These are phyloP conservation scores for Afroboletus lepidellus DNA, from an alignment of 1,284 basidiomycete species.

Conservation along the genomic window DNA sequence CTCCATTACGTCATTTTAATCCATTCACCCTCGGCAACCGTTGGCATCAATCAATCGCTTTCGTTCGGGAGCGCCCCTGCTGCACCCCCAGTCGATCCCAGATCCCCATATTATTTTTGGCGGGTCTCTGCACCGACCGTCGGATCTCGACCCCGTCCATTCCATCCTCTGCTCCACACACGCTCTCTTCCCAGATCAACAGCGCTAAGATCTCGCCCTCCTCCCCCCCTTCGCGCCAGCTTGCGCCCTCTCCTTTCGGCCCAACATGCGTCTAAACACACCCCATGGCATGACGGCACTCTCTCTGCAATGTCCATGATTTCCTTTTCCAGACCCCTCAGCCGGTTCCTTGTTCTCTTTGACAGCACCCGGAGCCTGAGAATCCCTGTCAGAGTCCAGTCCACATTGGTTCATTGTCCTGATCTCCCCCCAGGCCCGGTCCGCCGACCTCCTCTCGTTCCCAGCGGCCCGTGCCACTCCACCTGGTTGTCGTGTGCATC, in stretches of 20 bases:
- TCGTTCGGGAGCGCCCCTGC: constrained; percentile 16
- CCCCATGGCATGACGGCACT: constrained; percentile 13
- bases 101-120: background rate
- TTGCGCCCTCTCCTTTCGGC: constrained; percentile 15
- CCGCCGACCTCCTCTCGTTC: background rate
- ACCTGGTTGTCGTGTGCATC: constrained; percentile 1
- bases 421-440: constrained; percentile 8
- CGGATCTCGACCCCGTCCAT: background rate
- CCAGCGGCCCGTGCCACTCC: background rate
- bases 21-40: constrained; percentile 13
- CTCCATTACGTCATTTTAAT: constrained; percentile 20
- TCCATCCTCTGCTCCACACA: background rate
- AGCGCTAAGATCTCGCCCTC: background rate
- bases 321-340: constrained; percentile 14
- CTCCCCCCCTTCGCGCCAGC: too few species aligned
- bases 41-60: background rate
- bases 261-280: constrained; percentile 13
- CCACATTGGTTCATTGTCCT: background rate
- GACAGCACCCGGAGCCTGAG: constrained; percentile 13
- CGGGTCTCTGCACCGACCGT: background rate
- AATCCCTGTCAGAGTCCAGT: constrained; percentile 1
- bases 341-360: constrained; percentile 1
- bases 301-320: constrained; percentile 4
- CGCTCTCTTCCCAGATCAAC: background rate
- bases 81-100: background rate